Evolutionary conservation across 2,329 filamentous ascomycete species (phyloP), one percentile per base, ranked within the genome.

Genomic region (Celoporthe dispersa): DNA sequence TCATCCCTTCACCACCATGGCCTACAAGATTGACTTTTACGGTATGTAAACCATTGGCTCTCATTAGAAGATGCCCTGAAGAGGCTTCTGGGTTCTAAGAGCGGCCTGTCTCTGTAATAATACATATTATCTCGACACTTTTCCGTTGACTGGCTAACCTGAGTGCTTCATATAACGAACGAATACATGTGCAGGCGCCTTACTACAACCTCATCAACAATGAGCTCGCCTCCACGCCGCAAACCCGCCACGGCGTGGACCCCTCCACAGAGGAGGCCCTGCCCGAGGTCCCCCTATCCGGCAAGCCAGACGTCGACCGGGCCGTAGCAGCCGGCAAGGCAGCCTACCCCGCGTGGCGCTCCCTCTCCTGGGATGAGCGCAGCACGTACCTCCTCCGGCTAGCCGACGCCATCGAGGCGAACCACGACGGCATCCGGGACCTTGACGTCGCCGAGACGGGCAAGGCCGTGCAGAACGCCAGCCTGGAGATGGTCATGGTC

Each of bases 161-260:
- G 19, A 22, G 22, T 16, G 41, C 41, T 44, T 16, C 16, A 39
- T n/a, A 2, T n/a, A 6, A 25, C 16, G 25, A 8, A 41, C n/a
- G 28, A 12, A 5, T 12, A 16, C 2, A 28, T 25, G n/a, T n/a
- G n/a, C n/a, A 67, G 66, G 57, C 66, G 28, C 39, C 57, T 2
- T 86, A 84, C 74, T 79, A 80, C 72, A 87, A 86, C 78, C 79
- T 84, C 71, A 81, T 87, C 74, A 81, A 86, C 71, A 85, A 84
- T 70, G 78, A 85, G 76, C 76, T 83, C 71, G 78, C 77, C 22
- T 75, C 81, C n/a, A 85, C 83, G 0, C 70, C 79, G 16, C 74
- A 81, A 62, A 85, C 81, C 11, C 81, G 83, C 64, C 81, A 82
- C 73, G 80, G 82, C 48, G 79, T 85, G 74, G 85, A 86, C 75